Conservation (phyloP, 441 rosid species). For the Heliophila coronopifolia region DNA sequence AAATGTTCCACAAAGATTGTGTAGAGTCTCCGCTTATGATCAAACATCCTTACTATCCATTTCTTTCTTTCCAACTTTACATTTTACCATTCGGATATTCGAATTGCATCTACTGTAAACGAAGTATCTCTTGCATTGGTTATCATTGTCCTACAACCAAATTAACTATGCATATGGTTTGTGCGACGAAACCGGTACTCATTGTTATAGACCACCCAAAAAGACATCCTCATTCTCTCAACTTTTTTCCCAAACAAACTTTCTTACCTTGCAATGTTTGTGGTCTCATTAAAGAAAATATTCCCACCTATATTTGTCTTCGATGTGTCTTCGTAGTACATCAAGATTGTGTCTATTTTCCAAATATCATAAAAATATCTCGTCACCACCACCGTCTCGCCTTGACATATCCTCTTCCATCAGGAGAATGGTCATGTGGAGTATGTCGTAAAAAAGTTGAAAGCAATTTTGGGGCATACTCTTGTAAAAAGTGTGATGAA, state of each 20-base stretch:
- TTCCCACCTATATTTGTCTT: not conserved
- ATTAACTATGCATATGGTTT: not conserved
- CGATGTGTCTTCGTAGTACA: not conserved
- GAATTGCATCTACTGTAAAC: too few species aligned
- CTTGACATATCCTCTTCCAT: not conserved
- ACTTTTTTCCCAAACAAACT: not conserved
- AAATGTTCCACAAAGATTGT: too few species aligned
- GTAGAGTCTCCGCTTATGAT: too few species aligned
- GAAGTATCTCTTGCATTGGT: too few species aligned
- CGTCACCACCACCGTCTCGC: not conserved
- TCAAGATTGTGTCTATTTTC: not conserved
- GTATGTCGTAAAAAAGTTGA: not conserved
- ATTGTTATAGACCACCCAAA: not conserved
- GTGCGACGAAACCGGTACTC: not conserved
- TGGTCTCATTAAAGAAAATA: not conserved
- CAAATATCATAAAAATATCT: too few species aligned
- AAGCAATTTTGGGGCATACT: not conserved
- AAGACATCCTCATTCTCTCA: not conserved
- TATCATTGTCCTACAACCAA: not conserved
- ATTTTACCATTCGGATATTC: too few species aligned
- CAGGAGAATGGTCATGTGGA: not conserved
- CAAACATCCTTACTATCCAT: too few species aligned
- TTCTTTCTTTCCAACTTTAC: too few species aligned
- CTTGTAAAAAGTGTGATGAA: not conserved
- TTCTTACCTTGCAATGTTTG: not conserved